These are phyloP conservation scores for Amoebophrya sp. DNA, from an alignment of 169 alveolate species.

Conservation along the genomic window DNA sequence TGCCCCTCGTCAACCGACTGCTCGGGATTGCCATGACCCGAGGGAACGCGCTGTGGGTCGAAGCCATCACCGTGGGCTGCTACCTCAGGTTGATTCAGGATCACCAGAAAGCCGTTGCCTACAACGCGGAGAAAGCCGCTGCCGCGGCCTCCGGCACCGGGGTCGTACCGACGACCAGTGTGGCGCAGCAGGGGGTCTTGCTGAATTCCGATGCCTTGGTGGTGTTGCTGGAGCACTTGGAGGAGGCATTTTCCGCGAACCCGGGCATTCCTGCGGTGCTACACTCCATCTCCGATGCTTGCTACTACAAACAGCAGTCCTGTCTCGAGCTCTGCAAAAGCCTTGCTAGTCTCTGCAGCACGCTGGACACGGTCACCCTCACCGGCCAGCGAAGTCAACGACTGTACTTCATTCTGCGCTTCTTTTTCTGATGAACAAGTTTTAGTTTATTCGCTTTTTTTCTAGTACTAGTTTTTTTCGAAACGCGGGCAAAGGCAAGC, in stretches of 20 bases:
- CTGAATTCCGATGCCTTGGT: not conserved
- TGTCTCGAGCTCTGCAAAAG: not conserved
- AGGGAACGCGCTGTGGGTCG: not conserved
- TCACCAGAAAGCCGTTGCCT: not conserved
- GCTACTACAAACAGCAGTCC: constrained; percentile 3
- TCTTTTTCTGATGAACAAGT: no score
- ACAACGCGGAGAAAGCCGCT: not conserved
- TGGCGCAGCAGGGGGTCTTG: not conserved
- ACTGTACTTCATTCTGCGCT: not conserved
- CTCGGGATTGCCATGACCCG: not conserved
- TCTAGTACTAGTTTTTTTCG: no score
- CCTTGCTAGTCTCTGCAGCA: not conserved
- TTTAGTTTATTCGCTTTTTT: no score
- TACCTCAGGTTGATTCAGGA: not conserved
- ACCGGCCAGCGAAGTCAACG: not conserved
- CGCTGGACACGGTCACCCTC: not conserved
- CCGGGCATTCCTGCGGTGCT: not conserved
- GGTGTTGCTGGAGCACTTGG: not conserved
- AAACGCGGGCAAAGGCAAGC: no score
- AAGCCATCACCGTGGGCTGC: not conserved
- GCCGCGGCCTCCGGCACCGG: not conserved
- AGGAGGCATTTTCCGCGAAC: not conserved
- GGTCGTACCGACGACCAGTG: not conserved
- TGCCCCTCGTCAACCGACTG: not conserved
- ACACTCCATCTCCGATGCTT: not conserved